Percentiles rank a stretch among this genome's conserved stretches.
Evolutionary conservation across 352 stramenopile genomes (phyloP).

Genomic region (Thalassiosira sp.): DNA sequence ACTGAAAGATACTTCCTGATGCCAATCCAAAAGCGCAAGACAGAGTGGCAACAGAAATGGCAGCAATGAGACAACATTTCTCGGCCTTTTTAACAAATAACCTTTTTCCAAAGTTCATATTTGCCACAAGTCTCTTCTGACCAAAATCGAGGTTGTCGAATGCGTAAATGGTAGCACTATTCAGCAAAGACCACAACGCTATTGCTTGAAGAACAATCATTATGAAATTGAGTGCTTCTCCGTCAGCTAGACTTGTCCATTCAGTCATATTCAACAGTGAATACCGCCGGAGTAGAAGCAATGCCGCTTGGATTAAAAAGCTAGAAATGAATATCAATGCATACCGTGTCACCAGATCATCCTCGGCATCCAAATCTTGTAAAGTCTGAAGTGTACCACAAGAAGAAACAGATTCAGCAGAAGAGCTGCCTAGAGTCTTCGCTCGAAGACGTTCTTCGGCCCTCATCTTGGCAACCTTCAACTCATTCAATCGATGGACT

Average conservation of each 20-base stretch:
- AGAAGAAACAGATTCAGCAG: constrained; percentile 1
- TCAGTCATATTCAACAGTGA: constrained; percentile 9
- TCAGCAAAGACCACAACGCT: constrained; percentile 22
- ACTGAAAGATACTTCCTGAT: constrained; percentile 10
- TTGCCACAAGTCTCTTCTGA: constrained; percentile 40
- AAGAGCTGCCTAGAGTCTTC: constrained; percentile 6
- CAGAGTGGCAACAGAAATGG: constrained; percentile 11
- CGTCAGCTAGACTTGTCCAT: not conserved
- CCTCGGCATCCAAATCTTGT: not conserved
- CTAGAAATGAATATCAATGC: constrained; percentile 19
- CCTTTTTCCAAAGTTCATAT: constrained; percentile 37
- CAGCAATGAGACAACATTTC: constrained; percentile 24
- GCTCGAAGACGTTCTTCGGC: constrained; percentile 5
- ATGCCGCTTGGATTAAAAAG: constrained; percentile 17
- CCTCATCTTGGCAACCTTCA: constrained; percentile 46
- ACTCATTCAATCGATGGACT: constrained; percentile 51
- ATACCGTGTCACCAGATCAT: constrained; percentile 5
- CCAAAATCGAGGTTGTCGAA: constrained; percentile 54
- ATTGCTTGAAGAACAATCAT: constrained; percentile 35
- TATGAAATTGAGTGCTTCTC: constrained; percentile 7
- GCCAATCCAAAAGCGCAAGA: constrained; percentile 7
- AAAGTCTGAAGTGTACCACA: not conserved
- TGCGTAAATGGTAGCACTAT: constrained; percentile 27
- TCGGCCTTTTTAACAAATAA: constrained; percentile 31
- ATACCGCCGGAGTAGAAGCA: constrained; percentile 14